Evolutionary conservation across 352 stramenopile species (phyloP).

Genomic region (Phytopythium sindhum): DNA sequence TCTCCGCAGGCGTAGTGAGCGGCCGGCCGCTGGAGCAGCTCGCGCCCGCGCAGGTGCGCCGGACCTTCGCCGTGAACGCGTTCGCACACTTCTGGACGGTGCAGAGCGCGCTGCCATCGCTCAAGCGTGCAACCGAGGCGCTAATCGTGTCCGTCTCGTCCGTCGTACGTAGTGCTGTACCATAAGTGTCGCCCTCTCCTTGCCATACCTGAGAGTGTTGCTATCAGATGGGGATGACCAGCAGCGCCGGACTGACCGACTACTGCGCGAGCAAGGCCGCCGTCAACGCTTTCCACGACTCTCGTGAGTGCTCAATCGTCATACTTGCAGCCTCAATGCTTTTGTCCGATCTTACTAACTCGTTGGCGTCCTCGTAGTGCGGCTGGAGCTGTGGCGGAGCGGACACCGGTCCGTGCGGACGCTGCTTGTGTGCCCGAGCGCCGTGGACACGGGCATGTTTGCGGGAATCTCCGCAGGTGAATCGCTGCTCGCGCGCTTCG

Average conservation of each 20-base stretch:
- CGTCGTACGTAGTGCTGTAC: conserved; percentile 31
- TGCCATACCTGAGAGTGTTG: no score
- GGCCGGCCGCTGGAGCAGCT: conserved; percentile 38
- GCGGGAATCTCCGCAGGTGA: conserved; percentile 20
- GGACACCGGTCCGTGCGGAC: conserved; percentile 53
- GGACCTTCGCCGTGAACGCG: conserved; percentile 59
- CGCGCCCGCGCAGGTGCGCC: conserved; percentile 37
- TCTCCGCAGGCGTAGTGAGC: conserved; percentile 33
- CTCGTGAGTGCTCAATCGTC: conserved; percentile 26
- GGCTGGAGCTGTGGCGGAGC: conserved; percentile 68
- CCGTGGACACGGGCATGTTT: conserved; percentile 81
- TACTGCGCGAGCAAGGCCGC: conserved; percentile 82
- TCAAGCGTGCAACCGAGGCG: conserved; percentile 44
- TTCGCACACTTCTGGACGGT: conserved; percentile 77
- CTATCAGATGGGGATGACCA: conserved; percentile 61
- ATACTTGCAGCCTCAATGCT: background rate
- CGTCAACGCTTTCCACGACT: conserved; percentile 71
- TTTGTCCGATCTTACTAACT: background rate
- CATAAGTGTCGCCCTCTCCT: background rate
- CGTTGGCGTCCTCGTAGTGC: conserved; percentile 33
- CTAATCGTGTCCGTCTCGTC: conserved; percentile 77
- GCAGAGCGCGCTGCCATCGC: conserved; percentile 53
- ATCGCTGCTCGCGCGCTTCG: conserved; percentile 18
- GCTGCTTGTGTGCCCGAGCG: conserved; percentile 71
- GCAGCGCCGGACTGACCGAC: conserved; percentile 57